Conservation (phyloP, 1,139 yeast genomes). For the Eremothecium gossypii region DNA sequence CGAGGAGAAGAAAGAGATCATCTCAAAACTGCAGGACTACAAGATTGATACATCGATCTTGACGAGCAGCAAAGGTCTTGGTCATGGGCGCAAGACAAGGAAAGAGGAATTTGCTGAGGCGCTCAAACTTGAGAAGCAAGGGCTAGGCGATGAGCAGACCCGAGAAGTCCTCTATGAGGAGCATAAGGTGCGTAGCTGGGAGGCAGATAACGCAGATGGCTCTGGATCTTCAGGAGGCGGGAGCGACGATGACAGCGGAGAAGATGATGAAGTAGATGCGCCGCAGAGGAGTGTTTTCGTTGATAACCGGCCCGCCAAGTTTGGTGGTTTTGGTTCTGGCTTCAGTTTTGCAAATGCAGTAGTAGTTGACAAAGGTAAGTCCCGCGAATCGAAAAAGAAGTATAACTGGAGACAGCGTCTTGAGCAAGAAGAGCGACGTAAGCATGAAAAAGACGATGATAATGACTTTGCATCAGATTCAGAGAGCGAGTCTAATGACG, state of each 20-base stretch:
- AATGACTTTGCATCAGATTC: slow-evolving; percentile 35
- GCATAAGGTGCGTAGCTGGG: slow-evolving; percentile 58
- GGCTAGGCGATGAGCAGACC: slow-evolving; percentile 61
- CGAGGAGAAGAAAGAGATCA: slow-evolving; percentile 74
- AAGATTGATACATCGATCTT: slow-evolving; percentile 62
- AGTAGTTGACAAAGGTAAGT: slow-evolving; percentile 37
- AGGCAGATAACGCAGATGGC: slow-evolving; percentile 30
- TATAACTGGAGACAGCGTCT: slow-evolving; percentile 52
- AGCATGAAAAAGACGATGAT: slow-evolving; percentile 35
- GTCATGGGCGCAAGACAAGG: slow-evolving; percentile 66
- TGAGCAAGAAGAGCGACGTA: slow-evolving; percentile 39
- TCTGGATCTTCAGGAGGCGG: slow-evolving; percentile 12
- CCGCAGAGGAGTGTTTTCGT: slow-evolving; percentile 45
- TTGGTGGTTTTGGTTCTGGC: slow-evolving; percentile 55
- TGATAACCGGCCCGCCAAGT: slow-evolving; percentile 60
- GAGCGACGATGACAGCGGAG: slow-evolving; percentile 27
- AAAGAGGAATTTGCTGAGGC: slow-evolving; percentile 71
- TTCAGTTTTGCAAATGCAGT: slow-evolving; percentile 52
- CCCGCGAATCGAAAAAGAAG: slow-evolving; percentile 37
- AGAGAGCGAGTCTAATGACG: slow-evolving; percentile 23
- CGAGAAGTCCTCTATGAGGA: slow-evolving; percentile 61
- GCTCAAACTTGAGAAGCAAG: slow-evolving; percentile 60
- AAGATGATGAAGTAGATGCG: slow-evolving; percentile 22
- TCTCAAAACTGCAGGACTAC: slow-evolving; percentile 64
- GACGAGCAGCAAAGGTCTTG: slow-evolving; percentile 66